phyloP scores from a whole-genome alignment of 176 grass and related monocot genomes.

The Oropetium thomaeum region DNA sequence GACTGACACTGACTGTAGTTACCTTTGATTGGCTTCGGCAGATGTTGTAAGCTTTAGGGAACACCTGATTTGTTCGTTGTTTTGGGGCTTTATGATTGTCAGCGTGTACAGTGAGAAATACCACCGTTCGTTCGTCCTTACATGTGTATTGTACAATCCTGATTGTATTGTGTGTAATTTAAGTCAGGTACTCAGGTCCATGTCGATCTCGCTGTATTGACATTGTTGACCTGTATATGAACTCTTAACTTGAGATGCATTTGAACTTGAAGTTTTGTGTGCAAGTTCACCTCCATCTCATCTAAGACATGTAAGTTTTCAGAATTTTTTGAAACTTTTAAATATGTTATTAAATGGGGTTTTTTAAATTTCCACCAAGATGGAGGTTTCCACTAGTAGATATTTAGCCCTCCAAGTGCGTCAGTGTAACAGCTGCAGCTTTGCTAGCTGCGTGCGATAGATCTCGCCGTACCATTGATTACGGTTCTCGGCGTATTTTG shows the following conservation, averaged over 20 bases:
- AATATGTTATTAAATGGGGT: no score
- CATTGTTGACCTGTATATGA: not conserved
- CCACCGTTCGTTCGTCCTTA: not conserved
- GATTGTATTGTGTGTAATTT: not conserved
- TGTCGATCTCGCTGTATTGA: not conserved
- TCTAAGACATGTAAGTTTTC: no score
- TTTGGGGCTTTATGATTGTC: not conserved
- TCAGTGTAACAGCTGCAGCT: not conserved
- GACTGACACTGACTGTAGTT: conserved; percentile 1
- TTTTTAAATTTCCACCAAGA: no score
- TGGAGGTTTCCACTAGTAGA: no score
- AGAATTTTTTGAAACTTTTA: no score
- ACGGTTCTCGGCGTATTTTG: not conserved
- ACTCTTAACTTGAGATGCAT: no score
- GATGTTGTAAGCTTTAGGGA: not conserved
- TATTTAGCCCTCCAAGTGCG: no score
- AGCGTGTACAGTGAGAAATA: not conserved
- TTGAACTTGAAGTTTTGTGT: no score
- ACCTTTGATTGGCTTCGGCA: not conserved
- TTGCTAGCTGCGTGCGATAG: not conserved
- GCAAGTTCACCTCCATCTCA: no score
- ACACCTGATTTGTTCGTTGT: not conserved
- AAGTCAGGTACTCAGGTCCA: not conserved
- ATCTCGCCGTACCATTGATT: not conserved
- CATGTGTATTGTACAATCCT: not conserved